Base-by-base conservation (phyloP, 352 stramenopile species). In the Pythium grandisporangium region DNA sequence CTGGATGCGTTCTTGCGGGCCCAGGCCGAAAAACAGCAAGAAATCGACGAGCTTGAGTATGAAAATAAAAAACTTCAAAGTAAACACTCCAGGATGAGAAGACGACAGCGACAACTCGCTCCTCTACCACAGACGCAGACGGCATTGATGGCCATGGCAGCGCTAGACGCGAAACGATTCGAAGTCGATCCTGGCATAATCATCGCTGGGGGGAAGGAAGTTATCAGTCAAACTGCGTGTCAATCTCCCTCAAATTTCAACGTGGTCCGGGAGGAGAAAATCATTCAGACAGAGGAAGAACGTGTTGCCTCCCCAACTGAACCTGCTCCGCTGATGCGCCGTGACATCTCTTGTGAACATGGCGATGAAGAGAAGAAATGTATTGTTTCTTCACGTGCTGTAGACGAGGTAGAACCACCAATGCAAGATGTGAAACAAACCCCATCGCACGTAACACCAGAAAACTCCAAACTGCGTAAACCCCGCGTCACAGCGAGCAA, bases 161-260 rank as follows among this genome's bases (percentile, higher is more conserved):
- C 67, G 10, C 34, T 89, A 13, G 78, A 88, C 32, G 71, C 60
- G 4, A 48, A 75, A 22, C 72, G 66, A 12, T 92, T 84, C 53
- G 78, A 73, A 13, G 41, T 77, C 20, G 72, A 91, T 45, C 37
- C 34, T 12, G 67, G 75, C 2, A 49, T 63, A 3, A 3, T 36
- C 0, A 37, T 49, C 11, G 47, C 42, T 10, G 38, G 20, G 5
- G 16, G 10, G 5, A 22, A 14, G 30, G 27, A 37, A 13, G 24
- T 19, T 20, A 17, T 22, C n/a, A n/a, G n/a, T n/a, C 35, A 3
- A 57, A 40, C 24, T 7, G 30, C 16, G n/a, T 22, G 30, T 47
- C 1, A 29, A 10, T 20, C 46, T 69, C n/a, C n/a, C n/a, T n/a
- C n/a, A n/a, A n/a, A n/a, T n/a, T n/a, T n/a, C n/a, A n/a, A n/a